Conservation (phyloP, 2,329 filamentous ascomycete species). For the Hypoxylon rubiginosum region DNA sequence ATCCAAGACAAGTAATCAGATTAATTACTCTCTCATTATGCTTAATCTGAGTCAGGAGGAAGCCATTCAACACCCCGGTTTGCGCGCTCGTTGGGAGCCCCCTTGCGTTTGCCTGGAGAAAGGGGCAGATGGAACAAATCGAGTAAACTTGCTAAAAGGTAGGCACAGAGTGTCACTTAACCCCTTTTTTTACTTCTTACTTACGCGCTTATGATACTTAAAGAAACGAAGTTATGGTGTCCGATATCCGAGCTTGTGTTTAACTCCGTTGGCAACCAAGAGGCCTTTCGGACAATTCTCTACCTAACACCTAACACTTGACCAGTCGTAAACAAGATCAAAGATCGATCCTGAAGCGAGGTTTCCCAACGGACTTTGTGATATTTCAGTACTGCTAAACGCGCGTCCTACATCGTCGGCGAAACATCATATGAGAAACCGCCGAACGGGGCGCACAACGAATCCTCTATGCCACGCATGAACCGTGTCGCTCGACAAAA, state of each 20-base stretch:
- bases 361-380: conserved; percentile 17
- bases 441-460: conserved; percentile 21
- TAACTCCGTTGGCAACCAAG: background rate
- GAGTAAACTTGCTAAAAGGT: too few relatives aligned
- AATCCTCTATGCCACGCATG: conserved; percentile 10
- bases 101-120: background rate
- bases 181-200: too few relatives aligned
- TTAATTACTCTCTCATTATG: background rate
- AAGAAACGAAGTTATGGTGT: too few relatives aligned
- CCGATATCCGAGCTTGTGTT: background rate
- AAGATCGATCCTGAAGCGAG: background rate
- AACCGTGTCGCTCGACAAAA: background rate
- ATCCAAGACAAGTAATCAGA: background rate
- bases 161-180: too few relatives aligned
- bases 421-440: conserved; percentile 34
- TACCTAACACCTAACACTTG: background rate
- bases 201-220: too few relatives aligned
- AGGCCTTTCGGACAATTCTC: background rate
- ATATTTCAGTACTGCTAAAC: conserved; percentile 12
- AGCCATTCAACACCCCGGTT: background rate
- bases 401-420: conserved; percentile 33
- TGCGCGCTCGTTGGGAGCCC: too few relatives aligned
- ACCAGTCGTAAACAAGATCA: background rate
- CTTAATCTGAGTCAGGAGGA: background rate
- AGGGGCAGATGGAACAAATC: background rate